phyloP scores from a whole-genome alignment of 2,329 filamentous ascomycete genomes.

The Zopfia rhizophila region DNA sequence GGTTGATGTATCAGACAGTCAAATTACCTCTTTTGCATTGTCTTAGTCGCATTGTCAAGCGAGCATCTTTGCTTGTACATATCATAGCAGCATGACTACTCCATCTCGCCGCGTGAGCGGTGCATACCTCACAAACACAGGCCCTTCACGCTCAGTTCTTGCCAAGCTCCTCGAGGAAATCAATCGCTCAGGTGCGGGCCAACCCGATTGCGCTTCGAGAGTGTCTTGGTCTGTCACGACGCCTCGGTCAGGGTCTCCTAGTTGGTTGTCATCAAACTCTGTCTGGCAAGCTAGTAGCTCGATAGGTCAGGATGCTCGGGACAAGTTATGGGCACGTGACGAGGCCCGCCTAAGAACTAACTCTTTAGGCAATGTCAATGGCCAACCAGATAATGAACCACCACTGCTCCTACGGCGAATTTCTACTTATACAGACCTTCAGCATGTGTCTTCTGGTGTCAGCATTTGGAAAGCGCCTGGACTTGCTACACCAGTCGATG shows the following conservation, averaged over 20 bases:
- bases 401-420: slow-evolving; percentile 5
- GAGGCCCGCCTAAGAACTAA: slow-evolving; percentile 30
- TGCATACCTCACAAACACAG: slow-evolving; percentile 13
- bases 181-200: slow-evolving; percentile 21
- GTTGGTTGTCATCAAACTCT: not conserved
- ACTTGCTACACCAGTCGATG: too few species aligned
- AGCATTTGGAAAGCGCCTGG: too few species aligned
- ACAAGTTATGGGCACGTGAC: slow-evolving; percentile 36
- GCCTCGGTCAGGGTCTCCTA: slow-evolving; percentile 1
- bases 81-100: slow-evolving; percentile 36
- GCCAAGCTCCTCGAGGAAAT: slow-evolving; percentile 42
- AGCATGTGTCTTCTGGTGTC: too few species aligned
- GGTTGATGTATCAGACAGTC: too few species aligned
- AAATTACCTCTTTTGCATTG: slow-evolving; percentile 27
- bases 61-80: slow-evolving; percentile 27
- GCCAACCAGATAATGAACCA: not conserved
- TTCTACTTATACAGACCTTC: too few species aligned
- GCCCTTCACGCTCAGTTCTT: slow-evolving; percentile 32
- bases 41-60: slow-evolving; percentile 32
- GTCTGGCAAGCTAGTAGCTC: slow-evolving; percentile 33
- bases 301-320: slow-evolving; percentile 33
- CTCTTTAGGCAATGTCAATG: not conserved
- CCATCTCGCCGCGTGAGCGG: slow-evolving; percentile 24
- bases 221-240: too few species aligned
- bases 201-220: too few species aligned